phyloP scores from a whole-genome alignment of 2,329 filamentous ascomycete species.

The Fusarium sarcochroum region DNA sequence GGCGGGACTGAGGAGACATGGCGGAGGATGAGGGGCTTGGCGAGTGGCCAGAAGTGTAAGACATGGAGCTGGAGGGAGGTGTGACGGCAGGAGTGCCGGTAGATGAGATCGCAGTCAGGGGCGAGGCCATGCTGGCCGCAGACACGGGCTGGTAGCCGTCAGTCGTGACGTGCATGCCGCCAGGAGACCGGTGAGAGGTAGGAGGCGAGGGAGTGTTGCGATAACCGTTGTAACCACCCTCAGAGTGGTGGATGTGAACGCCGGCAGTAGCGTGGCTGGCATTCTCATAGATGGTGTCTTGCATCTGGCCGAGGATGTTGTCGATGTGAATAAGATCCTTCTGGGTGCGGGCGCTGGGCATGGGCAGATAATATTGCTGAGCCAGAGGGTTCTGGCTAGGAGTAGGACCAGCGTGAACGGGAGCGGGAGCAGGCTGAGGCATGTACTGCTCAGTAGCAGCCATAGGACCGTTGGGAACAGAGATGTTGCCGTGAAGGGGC shows the following conservation, averaged over 20 bases:
- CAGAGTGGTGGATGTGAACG: conserved; percentile 80
- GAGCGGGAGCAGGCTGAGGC: conserved; percentile 56
- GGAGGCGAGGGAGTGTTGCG: conserved; percentile 70
- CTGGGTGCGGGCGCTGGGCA: conserved; percentile 91
- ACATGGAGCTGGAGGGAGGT: conserved; percentile 80
- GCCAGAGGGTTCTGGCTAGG: conserved; percentile 69
- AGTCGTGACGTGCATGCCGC: conserved; percentile 53
- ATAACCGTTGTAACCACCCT: conserved; percentile 72
- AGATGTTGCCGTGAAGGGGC: conserved; percentile 81
- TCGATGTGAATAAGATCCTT: conserved; percentile 95
- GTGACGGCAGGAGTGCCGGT: conserved; percentile 83
- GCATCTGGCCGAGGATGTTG: conserved; percentile 94
- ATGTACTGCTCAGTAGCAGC: conserved; percentile 68
- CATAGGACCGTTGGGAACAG: conserved; percentile 68
- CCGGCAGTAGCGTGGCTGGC: conserved; percentile 85
- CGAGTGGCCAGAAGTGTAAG: conserved; percentile 83
- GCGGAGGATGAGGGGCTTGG: conserved; percentile 79
- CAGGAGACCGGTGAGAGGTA: conserved; percentile 56
- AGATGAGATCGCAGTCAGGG: conserved; percentile 70
- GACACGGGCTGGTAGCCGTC: conserved; percentile 60
- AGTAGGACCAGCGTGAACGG: conserved; percentile 67
- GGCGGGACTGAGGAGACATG: conserved; percentile 76
- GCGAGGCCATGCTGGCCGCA: conserved; percentile 72
- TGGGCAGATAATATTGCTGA: conserved; percentile 89
- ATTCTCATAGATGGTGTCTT: conserved; percentile 95